Evolutionary conservation across 371 early-diverging fungal species (phyloP).

Genomic region (Circinella umbellata): DNA sequence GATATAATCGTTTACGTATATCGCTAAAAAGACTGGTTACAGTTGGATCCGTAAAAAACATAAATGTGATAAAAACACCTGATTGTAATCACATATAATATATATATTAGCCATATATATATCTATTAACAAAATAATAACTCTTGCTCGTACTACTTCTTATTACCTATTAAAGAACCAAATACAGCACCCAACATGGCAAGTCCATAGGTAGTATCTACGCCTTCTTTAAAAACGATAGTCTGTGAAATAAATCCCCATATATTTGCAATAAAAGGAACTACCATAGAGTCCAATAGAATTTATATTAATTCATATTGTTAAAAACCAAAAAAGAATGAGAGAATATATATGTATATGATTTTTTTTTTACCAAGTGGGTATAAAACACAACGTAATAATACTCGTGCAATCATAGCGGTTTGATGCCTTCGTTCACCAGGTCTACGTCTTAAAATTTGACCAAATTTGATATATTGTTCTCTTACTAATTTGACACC

Average conservation of each 20-base stretch:
- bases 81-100: not conserved
- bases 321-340: too few species aligned
- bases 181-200: conserved; percentile 3
- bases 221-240: not conserved
- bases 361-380: not conserved
- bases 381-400: conserved; percentile 3
- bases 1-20: not conserved
- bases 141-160: not conserved
- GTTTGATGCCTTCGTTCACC: not conserved
- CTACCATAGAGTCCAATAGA: not conserved
- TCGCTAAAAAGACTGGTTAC: not conserved
- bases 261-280: conserved; percentile 3
- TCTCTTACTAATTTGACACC: not conserved
- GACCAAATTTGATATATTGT: not conserved
- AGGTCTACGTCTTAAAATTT: not conserved
- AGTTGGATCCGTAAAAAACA: conserved; percentile 10
- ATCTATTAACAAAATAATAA: too few species aligned
- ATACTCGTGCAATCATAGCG: not conserved
- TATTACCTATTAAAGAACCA: not conserved
- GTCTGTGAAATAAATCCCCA: conserved; percentile 3
- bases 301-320: too few species aligned
- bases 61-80: not conserved
- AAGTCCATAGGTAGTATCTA: not conserved
- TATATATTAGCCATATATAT: too few species aligned
- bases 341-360: too few species aligned